Percentiles rank a stretch among this genome's conserved stretches.
These are phyloP conservation scores for Globisporangium recalcitrans DNA, from an alignment of 352 stramenopile genomes.

Conservation along the genomic window DNA sequence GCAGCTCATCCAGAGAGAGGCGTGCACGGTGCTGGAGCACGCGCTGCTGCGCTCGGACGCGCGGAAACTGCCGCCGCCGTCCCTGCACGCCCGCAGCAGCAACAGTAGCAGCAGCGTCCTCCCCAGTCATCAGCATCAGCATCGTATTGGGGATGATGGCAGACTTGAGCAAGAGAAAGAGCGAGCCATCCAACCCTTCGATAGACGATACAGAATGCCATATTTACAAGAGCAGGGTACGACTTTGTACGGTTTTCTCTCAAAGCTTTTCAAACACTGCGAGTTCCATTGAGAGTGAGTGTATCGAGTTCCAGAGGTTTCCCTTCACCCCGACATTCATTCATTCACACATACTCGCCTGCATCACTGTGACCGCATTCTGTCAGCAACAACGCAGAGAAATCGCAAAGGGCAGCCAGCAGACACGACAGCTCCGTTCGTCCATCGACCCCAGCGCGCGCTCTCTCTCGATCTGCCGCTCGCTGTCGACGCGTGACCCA, in stretches of 20 bases:
- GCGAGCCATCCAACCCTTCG: neutral
- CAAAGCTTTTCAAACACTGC: neutral
- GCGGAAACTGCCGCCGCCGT: neutral
- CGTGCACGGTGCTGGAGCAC: constrained; percentile 66
- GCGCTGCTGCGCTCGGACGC: constrained; percentile 42
- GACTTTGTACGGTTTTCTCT: neutral
- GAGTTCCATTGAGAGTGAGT: neutral
- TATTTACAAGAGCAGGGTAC: neutral
- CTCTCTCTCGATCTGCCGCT: too few relatives aligned
- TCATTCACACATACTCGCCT: too few relatives aligned
- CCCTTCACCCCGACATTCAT: neutral
- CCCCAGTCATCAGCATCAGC: neutral
- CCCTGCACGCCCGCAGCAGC: neutral
- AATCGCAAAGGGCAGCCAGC: too few relatives aligned
- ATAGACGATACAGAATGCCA: neutral
- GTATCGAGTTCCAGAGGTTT: neutral
- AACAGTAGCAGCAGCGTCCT: constrained; percentile 6
- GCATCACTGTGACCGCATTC: too few relatives aligned
- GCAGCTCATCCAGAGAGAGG: constrained; percentile 66
- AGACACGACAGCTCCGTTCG: too few relatives aligned
- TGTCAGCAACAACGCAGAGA: too few relatives aligned
- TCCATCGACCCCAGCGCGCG: too few relatives aligned
- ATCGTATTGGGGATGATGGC: neutral
- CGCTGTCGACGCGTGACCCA: too few relatives aligned
- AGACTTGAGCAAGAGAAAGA: neutral